A percentile compares a stretch with the other conserved stretches of the same genome.
Conservation (phyloP, 2,329 filamentous ascomycete genomes). For the Pseudocercospora fijiensis region DNA sequence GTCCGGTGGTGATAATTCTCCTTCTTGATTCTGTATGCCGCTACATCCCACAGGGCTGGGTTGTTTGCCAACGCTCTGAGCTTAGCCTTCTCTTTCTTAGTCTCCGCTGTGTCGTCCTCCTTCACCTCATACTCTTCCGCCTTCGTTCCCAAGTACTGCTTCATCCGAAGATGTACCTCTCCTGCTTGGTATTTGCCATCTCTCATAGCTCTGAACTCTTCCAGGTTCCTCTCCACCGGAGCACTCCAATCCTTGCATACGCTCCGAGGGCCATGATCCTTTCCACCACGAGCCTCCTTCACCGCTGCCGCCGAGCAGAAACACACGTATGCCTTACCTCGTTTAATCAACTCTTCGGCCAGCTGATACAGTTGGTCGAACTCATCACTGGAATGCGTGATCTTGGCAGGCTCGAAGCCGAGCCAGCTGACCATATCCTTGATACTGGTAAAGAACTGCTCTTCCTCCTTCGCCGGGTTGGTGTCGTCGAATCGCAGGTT, state of each 20-base stretch:
- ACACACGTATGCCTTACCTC: slow-evolving; percentile 75
- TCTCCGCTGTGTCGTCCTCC: slow-evolving; percentile 35
- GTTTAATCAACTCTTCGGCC: slow-evolving; percentile 76
- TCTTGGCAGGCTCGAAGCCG: slow-evolving; percentile 72
- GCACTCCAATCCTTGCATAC: slow-evolving; percentile 78
- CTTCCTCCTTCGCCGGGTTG: slow-evolving; percentile 90
- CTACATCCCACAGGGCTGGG: slow-evolving; percentile 94
- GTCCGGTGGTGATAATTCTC: slow-evolving; percentile 75
- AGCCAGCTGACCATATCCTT: slow-evolving; percentile 85
- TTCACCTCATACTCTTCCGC: slow-evolving; percentile 38
- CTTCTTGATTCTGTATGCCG: slow-evolving; percentile 81
- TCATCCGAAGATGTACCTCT: slow-evolving; percentile 87
- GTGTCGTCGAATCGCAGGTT: slow-evolving; percentile 88
- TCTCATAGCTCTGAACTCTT: slow-evolving; percentile 84
- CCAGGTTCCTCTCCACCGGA: slow-evolving; percentile 70
- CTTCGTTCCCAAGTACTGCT: slow-evolving; percentile 67
- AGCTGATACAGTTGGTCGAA: slow-evolving; percentile 85
- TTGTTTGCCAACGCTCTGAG: slow-evolving; percentile 57
- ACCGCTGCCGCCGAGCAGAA: slow-evolving; percentile 78
- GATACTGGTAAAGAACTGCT: slow-evolving; percentile 86
- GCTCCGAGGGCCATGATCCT: slow-evolving; percentile 66
- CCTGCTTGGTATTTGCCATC: slow-evolving; percentile 86
- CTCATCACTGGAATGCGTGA: slow-evolving; percentile 88
- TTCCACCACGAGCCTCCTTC: slow-evolving; percentile 81
- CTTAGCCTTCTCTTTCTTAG: slow-evolving; percentile 38